Evolutionary conservation across 1,284 basidiomycete genomes (phyloP), one percentile per base, ranked within the genome.

Genomic region (Fomitopsis pinicola): DNA sequence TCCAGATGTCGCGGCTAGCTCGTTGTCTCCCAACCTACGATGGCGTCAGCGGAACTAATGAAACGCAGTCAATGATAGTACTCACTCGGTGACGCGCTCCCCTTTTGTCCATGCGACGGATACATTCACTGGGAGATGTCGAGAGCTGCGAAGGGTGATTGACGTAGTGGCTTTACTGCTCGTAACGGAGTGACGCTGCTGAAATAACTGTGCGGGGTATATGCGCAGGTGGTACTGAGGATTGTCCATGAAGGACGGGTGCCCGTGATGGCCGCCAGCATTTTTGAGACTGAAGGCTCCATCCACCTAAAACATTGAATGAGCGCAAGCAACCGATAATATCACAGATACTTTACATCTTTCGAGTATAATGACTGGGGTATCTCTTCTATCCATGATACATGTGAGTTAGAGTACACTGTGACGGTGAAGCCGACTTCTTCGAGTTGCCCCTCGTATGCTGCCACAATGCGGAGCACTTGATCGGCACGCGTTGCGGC

Each of bases 221-320:
- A 96, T 75, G 2, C 73, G 78, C 4, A 98, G 75, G 55, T 81
- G 79, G 72, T 92, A 98, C 71, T 98, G 95, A 0, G 96, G 96
- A 70, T 98, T 98, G 61, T 84, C 76, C 85, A 96, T 90, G 75
- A 93, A 97, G 0, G 89, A 88, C 0, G 92, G 83, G 66, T 87
- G 81, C 0, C 84, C 84, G 54, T 87, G 83, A 69, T 95, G 95
- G 0, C 96, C 96, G 0, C 96, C 96, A 0, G 92, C 85, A 10
- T 85, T 91, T 63, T 87, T 88, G 46, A 76, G 82, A 0, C 87
- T 89, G 68, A 97, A 82, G 0, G 76, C 69, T 2, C 87, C 89
- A 0, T 82, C 76, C 9, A 89, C 68, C 91, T 92, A 19, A 42
- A 59, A 7, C 48, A 65, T 5, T 63, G 65, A 55, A 65, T 67